Evolutionary conservation across 2,329 filamentous ascomycete species (phyloP).

Genomic region (Coccinonectria pachysandricola): DNA sequence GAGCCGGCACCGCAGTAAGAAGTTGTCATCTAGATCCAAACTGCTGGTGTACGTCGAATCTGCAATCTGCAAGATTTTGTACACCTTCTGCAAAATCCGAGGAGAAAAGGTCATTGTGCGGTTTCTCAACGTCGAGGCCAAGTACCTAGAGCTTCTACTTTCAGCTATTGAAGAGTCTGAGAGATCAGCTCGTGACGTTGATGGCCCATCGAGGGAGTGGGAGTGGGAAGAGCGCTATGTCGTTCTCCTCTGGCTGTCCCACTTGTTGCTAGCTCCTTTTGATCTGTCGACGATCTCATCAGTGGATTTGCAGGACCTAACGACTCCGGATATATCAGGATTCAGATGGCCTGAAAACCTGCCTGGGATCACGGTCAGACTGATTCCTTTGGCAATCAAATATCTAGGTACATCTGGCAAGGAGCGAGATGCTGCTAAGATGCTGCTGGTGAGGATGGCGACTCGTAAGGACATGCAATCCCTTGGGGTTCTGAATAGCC

Average conservation of each 20-base stretch:
- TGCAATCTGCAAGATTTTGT: conserved; percentile 71
- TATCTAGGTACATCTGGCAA: conserved; percentile 71
- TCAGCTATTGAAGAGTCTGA: conserved; percentile 58
- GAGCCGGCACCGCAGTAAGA: conserved; percentile 31
- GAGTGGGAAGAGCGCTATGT: conserved; percentile 86
- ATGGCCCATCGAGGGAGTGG: conserved; percentile 30
- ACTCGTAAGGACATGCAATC: conserved; percentile 81
- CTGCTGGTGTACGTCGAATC: conserved; percentile 48
- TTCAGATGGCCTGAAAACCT: conserved; percentile 48
- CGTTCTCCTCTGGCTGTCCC: conserved; percentile 76
- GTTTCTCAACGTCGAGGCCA: conserved; percentile 84
- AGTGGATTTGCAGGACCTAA: conserved; percentile 36
- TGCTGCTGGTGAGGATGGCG: conserved; percentile 69
- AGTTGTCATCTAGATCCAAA: conserved; percentile 21
- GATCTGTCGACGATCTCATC: conserved; percentile 79
- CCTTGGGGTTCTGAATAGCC: conserved; percentile 54
- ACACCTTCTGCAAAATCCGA: conserved; percentile 87
- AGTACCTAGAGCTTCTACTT: conserved; percentile 71
- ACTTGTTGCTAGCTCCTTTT: conserved; percentile 78
- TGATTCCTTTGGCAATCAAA: conserved; percentile 60
- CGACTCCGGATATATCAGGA: conserved; percentile 31
- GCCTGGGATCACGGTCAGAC: conserved; percentile 59
- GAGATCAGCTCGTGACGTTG: conserved; percentile 11
- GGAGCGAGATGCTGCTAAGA: conserved; percentile 79
- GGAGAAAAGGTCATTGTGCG: conserved; percentile 86